Evolutionary conservation across 1,139 yeast genomes (phyloP), one percentile per base, ranked within the genome.

Genomic region (Blastobotrys proliferans): DNA sequence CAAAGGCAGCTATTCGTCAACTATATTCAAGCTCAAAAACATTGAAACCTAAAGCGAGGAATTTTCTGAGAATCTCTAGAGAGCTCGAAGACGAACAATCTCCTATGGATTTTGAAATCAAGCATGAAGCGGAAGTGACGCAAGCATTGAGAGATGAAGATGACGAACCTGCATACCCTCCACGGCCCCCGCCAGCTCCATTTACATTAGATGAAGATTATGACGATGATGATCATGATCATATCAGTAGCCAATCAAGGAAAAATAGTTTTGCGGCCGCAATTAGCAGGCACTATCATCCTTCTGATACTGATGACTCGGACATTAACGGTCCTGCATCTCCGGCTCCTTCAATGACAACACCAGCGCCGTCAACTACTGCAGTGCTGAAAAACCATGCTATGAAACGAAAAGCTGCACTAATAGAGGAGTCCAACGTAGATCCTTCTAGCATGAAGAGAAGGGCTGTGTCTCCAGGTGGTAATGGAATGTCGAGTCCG

Each of bases 111-210:
- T 58, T 49, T 30, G 67, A 63, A 46, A 56, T 63, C 32, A 50
- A 54, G 39, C 58, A 52, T 4, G 67, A 63, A 41, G 64, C 65
- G 1, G 62, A 58, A 28, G 50, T 62, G 24, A 62, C 67, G 19
- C 45, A 51, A 19, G 56, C 63, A 11, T 46, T 63, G 21, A 49
- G 65, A 14, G 62, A 54, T 1, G 61, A 51, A 35, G 46, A 45
- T 35, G 40, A 40, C 9, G 35, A 36, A 8, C 20, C 32, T 20
- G 22, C 42, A 16, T 17, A 30, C 20, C 3, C 29, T 2, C 6
- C 21, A n/a, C 17, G 11, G 14, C 35, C 24, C 17, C 32, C 37
- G 5, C 38, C 35, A 6, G 42, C 35, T n/a, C n/a, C n/a, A n/a
- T n/a, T n/a, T n/a, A n/a, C n/a, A n/a, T n/a, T n/a, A n/a, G n/a